A percentile compares a stretch with the other conserved stretches of the same genome.
Evolutionary conservation across 768 basidiomycete genomes (phyloP).

Genomic region (Grammothele lineata): DNA sequence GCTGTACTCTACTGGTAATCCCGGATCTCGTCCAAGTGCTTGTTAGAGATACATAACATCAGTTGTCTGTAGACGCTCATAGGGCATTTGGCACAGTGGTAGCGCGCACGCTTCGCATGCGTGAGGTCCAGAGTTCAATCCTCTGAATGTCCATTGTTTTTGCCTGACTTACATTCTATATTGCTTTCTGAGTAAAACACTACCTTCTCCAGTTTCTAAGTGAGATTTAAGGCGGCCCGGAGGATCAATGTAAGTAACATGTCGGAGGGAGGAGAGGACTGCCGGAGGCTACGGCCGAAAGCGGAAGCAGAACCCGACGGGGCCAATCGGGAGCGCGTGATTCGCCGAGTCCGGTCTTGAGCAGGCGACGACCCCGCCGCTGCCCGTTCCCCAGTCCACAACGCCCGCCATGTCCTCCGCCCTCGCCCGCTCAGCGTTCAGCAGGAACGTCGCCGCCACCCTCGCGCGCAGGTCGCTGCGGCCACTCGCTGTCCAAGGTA

Average conservation of each 20-base stretch:
- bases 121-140: constrained; percentile 32
- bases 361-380: background rate
- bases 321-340: constrained; percentile 13
- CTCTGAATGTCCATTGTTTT: constrained; percentile 23
- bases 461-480: constrained; percentile 36
- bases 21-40: too few relatives aligned
- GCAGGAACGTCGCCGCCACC: constrained; percentile 36
- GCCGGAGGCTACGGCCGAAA: constrained; percentile 12
- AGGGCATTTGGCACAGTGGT: constrained; percentile 34
- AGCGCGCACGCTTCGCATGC: constrained; percentile 34
- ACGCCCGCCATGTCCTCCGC: constrained; percentile 44
- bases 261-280: background rate
- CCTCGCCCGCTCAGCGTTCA: constrained; percentile 45
- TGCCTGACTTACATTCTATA: too few relatives aligned
- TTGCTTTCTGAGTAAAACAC: too few relatives aligned
- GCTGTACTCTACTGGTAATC: background rate
- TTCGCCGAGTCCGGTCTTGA: constrained; percentile 5
- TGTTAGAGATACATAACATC: too few relatives aligned
- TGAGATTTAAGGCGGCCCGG: too few relatives aligned
- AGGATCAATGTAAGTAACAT: too few relatives aligned
- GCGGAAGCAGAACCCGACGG: constrained; percentile 9
- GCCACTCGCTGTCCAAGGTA: constrained; percentile 39
- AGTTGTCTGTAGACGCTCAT: too few relatives aligned
- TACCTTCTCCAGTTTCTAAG: too few relatives aligned
- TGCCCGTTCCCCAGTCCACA: constrained; percentile 11